Conservation (phyloP, 2,329 filamentous ascomycete species). For the Teratosphaeria zuluensis region DNA sequence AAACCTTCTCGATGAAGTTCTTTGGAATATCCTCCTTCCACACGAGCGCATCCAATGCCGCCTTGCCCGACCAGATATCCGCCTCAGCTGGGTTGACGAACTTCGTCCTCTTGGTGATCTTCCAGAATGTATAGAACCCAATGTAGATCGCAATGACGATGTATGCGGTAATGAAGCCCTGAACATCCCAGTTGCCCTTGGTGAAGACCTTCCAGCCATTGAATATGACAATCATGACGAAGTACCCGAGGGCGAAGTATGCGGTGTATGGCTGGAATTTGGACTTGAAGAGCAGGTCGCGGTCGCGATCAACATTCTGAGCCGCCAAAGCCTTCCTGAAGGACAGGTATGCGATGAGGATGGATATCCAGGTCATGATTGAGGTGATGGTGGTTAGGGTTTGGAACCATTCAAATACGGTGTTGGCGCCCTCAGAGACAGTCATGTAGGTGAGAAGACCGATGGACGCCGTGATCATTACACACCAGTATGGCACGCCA, state of each 20-base stretch:
- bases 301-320: constrained; percentile 19
- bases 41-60: constrained; percentile 35
- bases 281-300: constrained; percentile 39
- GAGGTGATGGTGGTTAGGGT: constrained; percentile 27
- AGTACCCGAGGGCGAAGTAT: constrained; percentile 48
- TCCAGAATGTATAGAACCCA: constrained; percentile 52
- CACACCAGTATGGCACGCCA: constrained; percentile 34
- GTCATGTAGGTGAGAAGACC: constrained; percentile 49
- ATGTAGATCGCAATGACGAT: constrained; percentile 24
- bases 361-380: constrained; percentile 23
- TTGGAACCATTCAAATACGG: constrained; percentile 27
- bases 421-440: constrained; percentile 16
- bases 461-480: constrained; percentile 38
- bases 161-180: constrained; percentile 1
- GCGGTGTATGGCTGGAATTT: constrained; percentile 46
- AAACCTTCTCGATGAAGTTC: constrained; percentile 38
- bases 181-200: constrained; percentile 10
- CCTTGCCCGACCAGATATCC: constrained; percentile 40
- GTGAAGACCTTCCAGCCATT: constrained; percentile 56
- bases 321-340: constrained; percentile 11
- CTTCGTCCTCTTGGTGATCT: constrained; percentile 54
- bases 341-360: constrained; percentile 20
- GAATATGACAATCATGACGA: constrained; percentile 54
- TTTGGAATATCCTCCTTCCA: constrained; percentile 35
- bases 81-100: constrained; percentile 31